Base-by-base conservation (phyloP, 495 filamentous ascomycete genomes). In the Cryomyces minteri region DNA sequence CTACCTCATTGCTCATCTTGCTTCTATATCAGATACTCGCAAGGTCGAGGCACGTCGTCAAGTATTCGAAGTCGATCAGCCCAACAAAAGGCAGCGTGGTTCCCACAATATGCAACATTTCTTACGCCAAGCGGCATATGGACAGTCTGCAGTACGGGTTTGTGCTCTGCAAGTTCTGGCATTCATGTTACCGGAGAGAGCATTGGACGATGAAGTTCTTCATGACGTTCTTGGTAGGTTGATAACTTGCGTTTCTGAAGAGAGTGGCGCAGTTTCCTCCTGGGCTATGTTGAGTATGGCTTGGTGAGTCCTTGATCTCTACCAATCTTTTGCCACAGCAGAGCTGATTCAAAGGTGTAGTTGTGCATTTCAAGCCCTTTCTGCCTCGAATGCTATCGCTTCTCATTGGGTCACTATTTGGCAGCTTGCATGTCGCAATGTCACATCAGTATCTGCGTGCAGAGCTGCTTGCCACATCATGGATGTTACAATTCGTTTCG, bases 381-480 rank as follows among this genome's bases (percentile, higher is more conserved):
- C 66, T n/a, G 53, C 53, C 2, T 44, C 45, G 7, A 39, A 56
- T 6, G 47, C 46, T 8, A 38, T 78, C 5, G 62, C 52, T 43
- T 37, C 39, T 9, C 51, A 62, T 31, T 95, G 88, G 88, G 66
- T 72, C 33, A 74, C 80, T 48, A 67, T 75, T 34, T 92, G 86
- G 81, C 78, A 86, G 45, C 61, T 84, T 7, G 72, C 80, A 31
- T 71, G 71, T 38, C 74, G 87, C 31, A 73, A 73, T 46, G 66
- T 90, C 30, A 79, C 77, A 37, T 78, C 82, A 31, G 69, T 77
- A 38, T 57, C 65, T 4, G 83, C 74, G 8, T 90, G 81, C 40
- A 77, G 90, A 47, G 75, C 82, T 45, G 85, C 90, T 37, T 88
- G 85, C 52, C 71, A 84, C 53, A 62, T 94, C 6, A 70, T 94